A percentile compares a stretch with the other conserved stretches of the same genome.
phyloP scores from a whole-genome alignment of 176 grass and related monocot species.

The Raddia guianensis region DNA sequence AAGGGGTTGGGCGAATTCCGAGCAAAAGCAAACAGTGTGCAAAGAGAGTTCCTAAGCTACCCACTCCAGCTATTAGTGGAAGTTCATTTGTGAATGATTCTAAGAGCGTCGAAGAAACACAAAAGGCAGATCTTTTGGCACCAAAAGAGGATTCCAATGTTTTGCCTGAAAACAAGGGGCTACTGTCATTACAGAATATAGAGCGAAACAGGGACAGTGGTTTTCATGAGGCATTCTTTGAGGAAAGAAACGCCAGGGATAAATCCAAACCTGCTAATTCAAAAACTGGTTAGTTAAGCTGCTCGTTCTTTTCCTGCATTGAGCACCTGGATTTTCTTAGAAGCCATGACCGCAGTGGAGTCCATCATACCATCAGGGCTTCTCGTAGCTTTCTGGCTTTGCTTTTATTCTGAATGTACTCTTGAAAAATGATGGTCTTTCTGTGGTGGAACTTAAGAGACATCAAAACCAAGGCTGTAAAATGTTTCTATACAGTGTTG shows the following conservation, averaged over 20 bases:
- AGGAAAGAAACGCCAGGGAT: slow-evolving; percentile 22
- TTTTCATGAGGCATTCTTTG: slow-evolving; percentile 30
- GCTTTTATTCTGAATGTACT: slow-evolving; percentile 18
- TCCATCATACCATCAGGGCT: neutral
- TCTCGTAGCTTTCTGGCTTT: neutral
- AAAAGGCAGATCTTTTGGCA: slow-evolving; percentile 20
- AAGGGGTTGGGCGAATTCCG: neutral
- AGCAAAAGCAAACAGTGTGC: slow-evolving; percentile 44
- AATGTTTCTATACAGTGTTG: neutral
- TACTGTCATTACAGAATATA: slow-evolving; percentile 24
- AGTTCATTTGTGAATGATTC: slow-evolving; percentile 36
- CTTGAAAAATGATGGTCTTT: slow-evolving; percentile 19
- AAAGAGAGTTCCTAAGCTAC: slow-evolving; percentile 45
- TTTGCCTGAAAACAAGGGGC: slow-evolving; percentile 32
- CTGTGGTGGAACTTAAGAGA: neutral
- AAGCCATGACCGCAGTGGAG: neutral
- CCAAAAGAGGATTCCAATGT: slow-evolving; percentile 28
- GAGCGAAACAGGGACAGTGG: slow-evolving; percentile 28
- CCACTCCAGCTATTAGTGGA: slow-evolving; percentile 20
- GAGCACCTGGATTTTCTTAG: slow-evolving; percentile 8
- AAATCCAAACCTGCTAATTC: slow-evolving; percentile 27
- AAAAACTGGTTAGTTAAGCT: slow-evolving; percentile 52
- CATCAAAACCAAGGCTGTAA: slow-evolving; percentile 14
- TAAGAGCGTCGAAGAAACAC: slow-evolving; percentile 31
- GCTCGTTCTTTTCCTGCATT: neutral